Conservation (phyloP, 371 early-diverging fungal species). For the Haplosporangium sp. region DNA sequence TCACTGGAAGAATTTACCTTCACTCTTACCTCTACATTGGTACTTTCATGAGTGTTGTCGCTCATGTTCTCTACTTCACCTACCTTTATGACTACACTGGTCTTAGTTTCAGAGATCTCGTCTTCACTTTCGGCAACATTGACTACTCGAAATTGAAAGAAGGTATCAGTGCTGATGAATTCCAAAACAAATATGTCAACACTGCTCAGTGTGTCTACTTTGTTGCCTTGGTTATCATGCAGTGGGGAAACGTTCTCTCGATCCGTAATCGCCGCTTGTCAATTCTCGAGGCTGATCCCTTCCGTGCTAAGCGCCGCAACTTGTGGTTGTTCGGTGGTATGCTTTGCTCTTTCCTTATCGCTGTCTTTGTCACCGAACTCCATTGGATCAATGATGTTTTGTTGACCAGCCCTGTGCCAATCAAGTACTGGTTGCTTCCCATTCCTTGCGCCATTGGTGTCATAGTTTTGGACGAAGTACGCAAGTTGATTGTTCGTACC, state of each 20-base stretch:
- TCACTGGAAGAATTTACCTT: slow-evolving; percentile 62
- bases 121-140: slow-evolving; percentile 65
- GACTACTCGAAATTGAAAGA: slow-evolving; percentile 57
- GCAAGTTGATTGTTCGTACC: slow-evolving; percentile 64
- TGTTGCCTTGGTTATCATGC: slow-evolving; percentile 75
- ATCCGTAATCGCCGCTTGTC: slow-evolving; percentile 74
- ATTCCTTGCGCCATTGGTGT: slow-evolving; percentile 69
- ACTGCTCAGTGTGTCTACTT: slow-evolving; percentile 74
- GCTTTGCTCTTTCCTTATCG: slow-evolving; percentile 59
- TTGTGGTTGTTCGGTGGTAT: slow-evolving; percentile 63
- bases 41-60: slow-evolving; percentile 65
- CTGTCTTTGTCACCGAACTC: slow-evolving; percentile 69
- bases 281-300: slow-evolving; percentile 69
- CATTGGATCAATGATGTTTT: slow-evolving; percentile 69
- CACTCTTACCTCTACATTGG: slow-evolving; percentile 80
- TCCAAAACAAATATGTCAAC: slow-evolving; percentile 58
- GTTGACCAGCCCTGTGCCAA: slow-evolving; percentile 72
- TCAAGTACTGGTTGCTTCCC: slow-evolving; percentile 79
- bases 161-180: slow-evolving; percentile 62
- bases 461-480: slow-evolving; percentile 64
- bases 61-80: slow-evolving; percentile 70
- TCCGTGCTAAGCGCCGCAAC: slow-evolving; percentile 63
- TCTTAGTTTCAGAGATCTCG: slow-evolving; percentile 58
- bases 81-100: slow-evolving; percentile 66
- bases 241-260: slow-evolving; percentile 70